Evolutionary conservation across 257 asterid genomes (phyloP).

Genomic region (Henckelia pumila): DNA sequence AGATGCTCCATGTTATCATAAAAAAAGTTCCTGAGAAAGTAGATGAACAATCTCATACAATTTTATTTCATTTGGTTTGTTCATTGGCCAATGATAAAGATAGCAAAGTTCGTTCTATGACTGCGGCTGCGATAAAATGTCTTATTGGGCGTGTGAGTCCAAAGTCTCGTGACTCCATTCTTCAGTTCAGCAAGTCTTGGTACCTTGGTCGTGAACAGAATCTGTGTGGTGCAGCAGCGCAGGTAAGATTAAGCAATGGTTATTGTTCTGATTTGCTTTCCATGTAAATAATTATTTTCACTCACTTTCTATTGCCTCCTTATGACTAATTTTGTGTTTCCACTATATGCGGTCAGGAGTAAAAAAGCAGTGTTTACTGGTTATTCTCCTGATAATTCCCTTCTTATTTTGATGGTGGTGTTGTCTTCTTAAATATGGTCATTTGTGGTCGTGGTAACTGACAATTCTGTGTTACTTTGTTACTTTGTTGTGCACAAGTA

Average conservation of each 20-base stretch:
- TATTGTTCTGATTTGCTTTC: not conserved
- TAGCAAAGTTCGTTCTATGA: constrained; percentile 76
- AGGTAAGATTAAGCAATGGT: constrained; percentile 40
- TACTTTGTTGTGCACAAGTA: too few relatives aligned
- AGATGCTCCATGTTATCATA: constrained; percentile 84
- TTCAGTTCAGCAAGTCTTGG: constrained; percentile 73
- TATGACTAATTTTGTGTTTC: not conserved
- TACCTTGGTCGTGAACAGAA: constrained; percentile 60
- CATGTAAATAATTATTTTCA: not conserved
- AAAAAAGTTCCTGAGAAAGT: constrained; percentile 58
- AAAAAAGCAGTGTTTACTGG: too few relatives aligned
- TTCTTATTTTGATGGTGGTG: not conserved
- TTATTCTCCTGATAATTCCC: not conserved
- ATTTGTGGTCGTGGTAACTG: too few relatives aligned
- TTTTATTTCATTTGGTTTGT: constrained; percentile 67
- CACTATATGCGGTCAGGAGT: not conserved
- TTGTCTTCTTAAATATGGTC: not conserved
- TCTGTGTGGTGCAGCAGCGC: constrained; percentile 89
- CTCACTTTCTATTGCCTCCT: too few relatives aligned
- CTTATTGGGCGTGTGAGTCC: constrained; percentile 63
- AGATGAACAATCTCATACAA: constrained; percentile 61
- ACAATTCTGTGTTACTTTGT: too few relatives aligned
- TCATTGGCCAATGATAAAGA: constrained; percentile 80
- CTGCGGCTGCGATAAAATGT: constrained; percentile 72
- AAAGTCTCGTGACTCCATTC: constrained; percentile 47